These are phyloP conservation scores for Ceratocystis albifundus DNA, from an alignment of 2,329 filamentous ascomycete genomes.

Conservation along the genomic window DNA sequence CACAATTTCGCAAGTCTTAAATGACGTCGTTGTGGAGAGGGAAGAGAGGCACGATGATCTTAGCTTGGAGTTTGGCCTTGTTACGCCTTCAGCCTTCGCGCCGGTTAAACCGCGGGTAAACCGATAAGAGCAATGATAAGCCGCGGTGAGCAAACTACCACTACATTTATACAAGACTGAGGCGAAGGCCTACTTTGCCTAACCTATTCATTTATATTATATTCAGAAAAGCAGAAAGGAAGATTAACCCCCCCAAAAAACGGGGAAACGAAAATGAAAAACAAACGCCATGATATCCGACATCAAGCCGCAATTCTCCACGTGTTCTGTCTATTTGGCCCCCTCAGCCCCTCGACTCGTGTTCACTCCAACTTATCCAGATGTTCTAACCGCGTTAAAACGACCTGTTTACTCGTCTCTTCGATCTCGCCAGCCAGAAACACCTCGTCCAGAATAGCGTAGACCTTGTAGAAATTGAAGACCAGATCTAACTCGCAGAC, in stretches of 20 bases:
- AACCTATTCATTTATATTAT: background rate
- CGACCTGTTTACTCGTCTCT: constrained; percentile 97
- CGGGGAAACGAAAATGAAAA: background rate
- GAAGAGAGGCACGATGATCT: background rate
- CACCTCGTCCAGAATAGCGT: constrained; percentile 96
- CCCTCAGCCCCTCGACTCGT: background rate
- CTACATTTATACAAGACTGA: background rate
- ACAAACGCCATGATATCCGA: constrained; percentile 15
- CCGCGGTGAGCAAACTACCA: background rate
- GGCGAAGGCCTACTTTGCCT: background rate
- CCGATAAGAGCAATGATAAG: constrained; percentile 7
- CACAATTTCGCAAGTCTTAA: background rate
- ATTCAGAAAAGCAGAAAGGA: background rate
- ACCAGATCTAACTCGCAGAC: constrained; percentile 94
- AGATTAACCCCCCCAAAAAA: background rate
- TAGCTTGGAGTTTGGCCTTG: background rate
- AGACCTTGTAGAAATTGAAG: constrained; percentile 77
- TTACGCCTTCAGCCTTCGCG: constrained; percentile 9
- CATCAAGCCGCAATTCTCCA: background rate
- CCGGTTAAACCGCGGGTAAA: constrained; percentile 17
- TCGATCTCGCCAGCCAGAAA: constrained; percentile 97
- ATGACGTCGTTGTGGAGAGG: background rate
- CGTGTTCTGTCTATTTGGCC: background rate
- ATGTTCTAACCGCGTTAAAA: constrained; percentile 86
- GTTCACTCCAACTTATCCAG: constrained; percentile 81